Evolutionary conservation across 208 protist species (phyloP).

Genomic region (Zelonia costaricensis): DNA sequence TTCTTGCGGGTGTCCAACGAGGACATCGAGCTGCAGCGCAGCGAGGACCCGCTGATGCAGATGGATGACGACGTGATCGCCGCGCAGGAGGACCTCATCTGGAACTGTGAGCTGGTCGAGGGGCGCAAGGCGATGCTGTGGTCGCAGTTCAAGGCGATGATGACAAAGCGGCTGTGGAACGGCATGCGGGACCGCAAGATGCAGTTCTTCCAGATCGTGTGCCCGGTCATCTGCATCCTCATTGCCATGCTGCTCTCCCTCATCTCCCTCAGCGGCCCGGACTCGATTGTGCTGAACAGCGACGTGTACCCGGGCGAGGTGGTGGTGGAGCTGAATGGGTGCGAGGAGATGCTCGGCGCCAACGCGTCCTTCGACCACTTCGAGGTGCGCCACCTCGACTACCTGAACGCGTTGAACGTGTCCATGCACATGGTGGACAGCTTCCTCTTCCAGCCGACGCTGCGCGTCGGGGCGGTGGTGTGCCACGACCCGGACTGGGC

Average conservation of each 20-base stretch:
- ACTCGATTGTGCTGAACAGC: conserved; percentile 30
- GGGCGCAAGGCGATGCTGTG: conserved; percentile 8
- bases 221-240: conserved; percentile 64
- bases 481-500: conserved; percentile 26
- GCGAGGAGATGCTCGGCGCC: conserved; percentile 22
- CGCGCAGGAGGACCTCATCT: conserved; percentile 13
- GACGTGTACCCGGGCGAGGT: conserved; percentile 18
- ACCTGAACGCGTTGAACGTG: conserved; percentile 16
- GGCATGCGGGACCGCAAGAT: conserved; percentile 62
- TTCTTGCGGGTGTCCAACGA: conserved; percentile 62
- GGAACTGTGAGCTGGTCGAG: conserved; percentile 19
- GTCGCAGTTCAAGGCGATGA: conserved; percentile 60
- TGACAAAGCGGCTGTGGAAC: conserved; percentile 63
- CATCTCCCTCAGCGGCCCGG: conserved; percentile 28
- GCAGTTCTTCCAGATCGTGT: conserved; percentile 75
- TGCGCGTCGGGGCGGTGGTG: conserved; percentile 20
- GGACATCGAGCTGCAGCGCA: conserved; percentile 18
- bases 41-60: conserved; percentile 10
- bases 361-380: conserved; percentile 24
- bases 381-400: conserved; percentile 16
- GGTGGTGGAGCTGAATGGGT: conserved; percentile 31
- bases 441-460: conserved; percentile 11
- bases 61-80: background rate
- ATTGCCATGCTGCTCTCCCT: conserved; percentile 70
- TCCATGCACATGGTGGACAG: conserved; percentile 39